Evolutionary conservation across 805 yeast species (phyloP).

Genomic region (Saccharomycopsis sp.): DNA sequence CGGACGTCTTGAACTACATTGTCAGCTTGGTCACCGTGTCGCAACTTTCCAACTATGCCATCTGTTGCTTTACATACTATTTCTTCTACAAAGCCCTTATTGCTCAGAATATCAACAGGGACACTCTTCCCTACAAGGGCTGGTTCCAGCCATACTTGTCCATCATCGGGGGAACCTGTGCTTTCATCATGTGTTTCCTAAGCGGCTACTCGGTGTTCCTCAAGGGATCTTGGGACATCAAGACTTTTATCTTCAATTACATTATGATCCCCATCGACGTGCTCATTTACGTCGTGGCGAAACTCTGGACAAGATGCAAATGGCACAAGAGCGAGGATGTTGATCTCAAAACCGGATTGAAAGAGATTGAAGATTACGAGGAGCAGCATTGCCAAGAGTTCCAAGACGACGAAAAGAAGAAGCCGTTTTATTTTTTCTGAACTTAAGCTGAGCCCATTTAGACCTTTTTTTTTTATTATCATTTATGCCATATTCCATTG

Average conservation of each 20-base stretch:
- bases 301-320: slow-evolving; percentile 40
- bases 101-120: slow-evolving; percentile 43
- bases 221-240: slow-evolving; percentile 54
- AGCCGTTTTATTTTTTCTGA: no score
- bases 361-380: slow-evolving; percentile 55
- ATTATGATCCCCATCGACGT: slow-evolving; percentile 57
- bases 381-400: slow-evolving; percentile 1
- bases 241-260: slow-evolving; percentile 59
- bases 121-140: slow-evolving; percentile 33
- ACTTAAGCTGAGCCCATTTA: no score
- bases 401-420: not conserved
- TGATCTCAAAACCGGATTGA: slow-evolving; percentile 45
- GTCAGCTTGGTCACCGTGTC: slow-evolving; percentile 64
- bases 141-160: slow-evolving; percentile 56
- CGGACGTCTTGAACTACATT: slow-evolving; percentile 62
- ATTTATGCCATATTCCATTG: no score
- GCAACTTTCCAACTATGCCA: slow-evolving; percentile 52
- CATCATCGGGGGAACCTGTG: slow-evolving; percentile 37
- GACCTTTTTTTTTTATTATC: no score
- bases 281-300: slow-evolving; percentile 42
- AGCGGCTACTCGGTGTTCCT: slow-evolving; percentile 67
- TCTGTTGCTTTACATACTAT: slow-evolving; percentile 48
- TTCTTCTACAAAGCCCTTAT: slow-evolving; percentile 52
- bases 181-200: slow-evolving; percentile 44
- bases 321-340: slow-evolving; percentile 38